Evolutionary conservation across 2,329 filamentous ascomycete genomes (phyloP).

Genomic region (Aspergillus sp.): DNA sequence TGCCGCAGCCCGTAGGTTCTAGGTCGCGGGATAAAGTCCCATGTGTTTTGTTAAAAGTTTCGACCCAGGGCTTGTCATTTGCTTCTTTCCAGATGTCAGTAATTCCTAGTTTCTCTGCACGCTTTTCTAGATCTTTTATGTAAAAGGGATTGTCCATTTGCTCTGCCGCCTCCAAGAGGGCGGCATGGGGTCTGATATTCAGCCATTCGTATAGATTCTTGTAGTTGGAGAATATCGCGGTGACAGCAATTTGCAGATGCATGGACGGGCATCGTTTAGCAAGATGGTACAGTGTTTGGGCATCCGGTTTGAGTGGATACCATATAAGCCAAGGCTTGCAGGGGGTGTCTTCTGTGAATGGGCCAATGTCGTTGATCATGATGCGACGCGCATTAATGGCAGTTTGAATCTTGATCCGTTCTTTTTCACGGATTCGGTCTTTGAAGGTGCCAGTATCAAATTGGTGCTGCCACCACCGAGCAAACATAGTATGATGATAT

Average conservation of each 20-base stretch:
- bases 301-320: conserved; percentile 2
- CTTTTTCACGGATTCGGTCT: neutral
- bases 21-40: neutral
- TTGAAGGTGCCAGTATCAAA: neutral
- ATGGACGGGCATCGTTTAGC: neutral
- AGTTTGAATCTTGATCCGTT: neutral
- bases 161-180: neutral
- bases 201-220: neutral
- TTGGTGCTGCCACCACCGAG: conserved; percentile 18
- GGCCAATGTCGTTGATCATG: conserved; percentile 21
- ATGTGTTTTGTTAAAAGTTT: neutral
- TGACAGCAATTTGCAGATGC: neutral
- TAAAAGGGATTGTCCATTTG: neutral
- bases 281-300: neutral
- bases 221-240: neutral
- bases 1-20: neutral
- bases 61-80: neutral
- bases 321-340: conserved; percentile 14
- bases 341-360: conserved; percentile 13
- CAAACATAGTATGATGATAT: conserved; percentile 23
- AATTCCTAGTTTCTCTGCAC: neutral
- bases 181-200: neutral
- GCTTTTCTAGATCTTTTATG: neutral
- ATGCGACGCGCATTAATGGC: conserved; percentile 18
- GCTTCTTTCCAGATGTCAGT: neutral